These are phyloP conservation scores for Corymbia calophylla DNA, from an alignment of 441 rosid species.

Conservation along the genomic window DNA sequence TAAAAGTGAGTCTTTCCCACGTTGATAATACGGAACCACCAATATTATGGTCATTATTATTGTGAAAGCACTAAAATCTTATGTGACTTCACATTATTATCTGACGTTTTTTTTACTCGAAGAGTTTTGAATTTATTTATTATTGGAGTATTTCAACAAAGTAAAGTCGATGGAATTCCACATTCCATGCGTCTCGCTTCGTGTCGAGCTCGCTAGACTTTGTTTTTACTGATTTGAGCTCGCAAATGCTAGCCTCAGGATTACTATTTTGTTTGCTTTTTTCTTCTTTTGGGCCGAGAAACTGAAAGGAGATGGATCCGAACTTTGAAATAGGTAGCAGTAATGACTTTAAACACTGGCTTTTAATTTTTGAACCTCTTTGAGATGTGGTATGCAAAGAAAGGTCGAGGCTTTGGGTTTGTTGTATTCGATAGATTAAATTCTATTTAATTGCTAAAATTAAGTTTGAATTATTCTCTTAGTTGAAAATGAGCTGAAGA, in stretches of 20 bases:
- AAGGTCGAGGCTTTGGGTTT: neutral
- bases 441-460: neutral
- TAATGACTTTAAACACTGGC: neutral
- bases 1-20: fast-evolving
- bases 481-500: neutral
- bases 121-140: too few relatives aligned
- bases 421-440: neutral
- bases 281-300: neutral
- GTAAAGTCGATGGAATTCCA: neutral
- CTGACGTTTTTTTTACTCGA: neutral
- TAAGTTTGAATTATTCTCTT: neutral
- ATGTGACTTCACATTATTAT: fast-evolving
- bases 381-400: neutral
- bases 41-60: neutral
- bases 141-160: neutral
- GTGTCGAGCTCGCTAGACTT: neutral
- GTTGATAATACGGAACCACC: neutral
- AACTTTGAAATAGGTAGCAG: neutral
- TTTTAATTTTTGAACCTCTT: neutral
- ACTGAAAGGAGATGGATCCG: neutral
- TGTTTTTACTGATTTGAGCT: neutral
- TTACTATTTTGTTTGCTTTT: neutral
- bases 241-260: neutral
- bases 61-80: neutral
- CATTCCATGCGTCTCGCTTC: neutral